Evolutionary conservation across 2,329 filamentous ascomycete genomes (phyloP).

Genomic region (Ceratocystiopsis brevicomis): DNA sequence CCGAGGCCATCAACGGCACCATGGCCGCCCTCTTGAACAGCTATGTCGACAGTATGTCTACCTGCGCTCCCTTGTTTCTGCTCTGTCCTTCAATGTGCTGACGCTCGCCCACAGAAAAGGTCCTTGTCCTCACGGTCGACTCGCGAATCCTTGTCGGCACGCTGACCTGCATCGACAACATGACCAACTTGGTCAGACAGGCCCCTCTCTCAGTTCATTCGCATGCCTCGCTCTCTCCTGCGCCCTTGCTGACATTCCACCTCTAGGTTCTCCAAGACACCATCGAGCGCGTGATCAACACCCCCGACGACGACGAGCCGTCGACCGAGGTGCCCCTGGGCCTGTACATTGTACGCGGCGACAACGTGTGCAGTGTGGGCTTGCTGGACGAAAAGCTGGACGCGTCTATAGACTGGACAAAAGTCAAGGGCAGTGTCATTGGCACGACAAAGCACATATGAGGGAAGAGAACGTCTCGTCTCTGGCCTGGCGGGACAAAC

Average conservation of each 20-base stretch:
- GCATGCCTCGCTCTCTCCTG: too few species aligned
- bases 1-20: slow-evolving; percentile 1
- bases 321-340: slow-evolving; percentile 69
- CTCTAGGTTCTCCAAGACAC: slow-evolving; percentile 57
- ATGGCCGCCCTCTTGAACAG: slow-evolving; percentile 13
- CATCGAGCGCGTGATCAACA: slow-evolving; percentile 76
- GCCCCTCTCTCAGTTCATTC: too few species aligned
- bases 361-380: slow-evolving; percentile 83
- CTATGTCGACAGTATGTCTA: slow-evolving; percentile 16
- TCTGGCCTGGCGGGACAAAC: neutral
- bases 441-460: slow-evolving; percentile 64
- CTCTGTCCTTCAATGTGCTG: neutral
- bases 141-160: slow-evolving; percentile 72
- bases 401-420: slow-evolving; percentile 75
- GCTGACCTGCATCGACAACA: slow-evolving; percentile 71
- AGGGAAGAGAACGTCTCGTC: neutral
- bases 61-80: neutral
- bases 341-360: slow-evolving; percentile 78
- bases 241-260: too few species aligned
- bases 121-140: slow-evolving; percentile 80
- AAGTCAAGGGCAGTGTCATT: slow-evolving; percentile 71
- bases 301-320: slow-evolving; percentile 62
- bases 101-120: slow-evolving; percentile 46
- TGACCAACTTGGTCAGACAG: slow-evolving; percentile 57
- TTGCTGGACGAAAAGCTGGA: slow-evolving; percentile 81